Evolutionary conservation across 2,329 filamentous ascomycete genomes (phyloP), one percentile per base, ranked within the genome.

Genomic region (Penicillium oxalicum): DNA sequence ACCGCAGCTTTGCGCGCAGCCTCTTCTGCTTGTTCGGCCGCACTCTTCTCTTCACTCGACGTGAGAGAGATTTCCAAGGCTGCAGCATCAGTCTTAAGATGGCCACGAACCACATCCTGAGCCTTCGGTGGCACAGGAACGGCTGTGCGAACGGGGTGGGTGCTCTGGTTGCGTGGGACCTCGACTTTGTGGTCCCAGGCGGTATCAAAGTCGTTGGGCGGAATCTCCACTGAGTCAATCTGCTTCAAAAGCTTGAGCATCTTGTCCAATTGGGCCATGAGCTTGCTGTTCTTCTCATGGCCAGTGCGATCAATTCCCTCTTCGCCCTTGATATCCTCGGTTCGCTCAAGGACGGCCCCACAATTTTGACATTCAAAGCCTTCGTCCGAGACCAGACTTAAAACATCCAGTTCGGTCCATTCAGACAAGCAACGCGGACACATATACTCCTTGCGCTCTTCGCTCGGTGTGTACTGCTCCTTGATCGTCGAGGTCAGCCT

Each of bases 361-460:
- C 93, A 98, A 44, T 84, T 82, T 63, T 91, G 85, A 69, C 93
- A 98, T 40, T 86, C 72, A 65, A 97, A 97, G 0, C 90, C 87
- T 40, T 75, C 72, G 2, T 72, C 69, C 1, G 77, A 76, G 44
- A 86, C 83, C 36, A 83, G 77, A 70, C 95, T 89, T 45, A 97
- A 73, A 1, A 94, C 91, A 58, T 97, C 91, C 69, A 97, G 82
- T 55, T 86, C 81, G 2, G 91, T 95, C 80, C 88, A 98, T 66
- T 95, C 87, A 1, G 87, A 79, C 57, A 84, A 83, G 73, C 93
- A 98, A 48, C 82, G 80, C 29, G 79, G 75, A 70, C 93, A 98
- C 51, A 86, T 84, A 62, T 91, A 94, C 65, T 97, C 93, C 68
- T 96, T 96, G 67, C 89, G 87, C 69, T 97, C 91, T 48, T 81